Base-by-base conservation (phyloP, 805 yeast genomes). In the Starmerella sp. region DNA sequence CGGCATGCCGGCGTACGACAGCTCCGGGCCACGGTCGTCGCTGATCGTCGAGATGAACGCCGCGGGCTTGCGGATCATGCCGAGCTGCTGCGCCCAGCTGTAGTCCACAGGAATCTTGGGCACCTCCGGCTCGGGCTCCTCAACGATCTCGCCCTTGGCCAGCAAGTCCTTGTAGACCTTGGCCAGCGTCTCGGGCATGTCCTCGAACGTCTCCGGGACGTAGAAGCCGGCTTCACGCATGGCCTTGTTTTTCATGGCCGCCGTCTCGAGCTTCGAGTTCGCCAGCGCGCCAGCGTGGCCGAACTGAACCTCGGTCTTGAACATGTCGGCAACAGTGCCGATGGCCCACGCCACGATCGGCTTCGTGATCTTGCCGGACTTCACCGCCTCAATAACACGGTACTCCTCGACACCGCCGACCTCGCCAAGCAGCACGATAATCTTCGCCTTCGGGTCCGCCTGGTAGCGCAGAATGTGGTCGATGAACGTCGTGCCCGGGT, bases 201-300 rank as follows among this genome's bases (percentile, higher is more conserved):
- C 77, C 65, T 73, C 77, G 59, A 73, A 80, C 67, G 84, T 87
- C 58, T 84, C 86, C 63, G 95, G 96, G 54, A 87, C 93, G 65
- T 83, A 80, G 72, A 91, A 88, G 1, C 98, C 98, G 28, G 97
- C 97, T 63, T 83, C 84, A 71, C 86, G 84, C 73, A 91, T 88
- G 63, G 85, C 83, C 60, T 79, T 78, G 66, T 81, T 80, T 76
- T 80, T 80, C 66, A 82, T 75, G 64, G 71, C 73, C 59, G 85
- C 85, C 58, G 83, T 83, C 73, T 83, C 85, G 69, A 77, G 75
- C 70, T 82, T 82, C 62, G 83, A 81, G 71, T 83, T 78, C 65
- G 83, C 82, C 71, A 80, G 77, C 66, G 85, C 80, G 67, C 85
- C 85, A 58, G 85, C 85, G 71, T 80, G 85, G 60, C 85, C 85